Conservation (phyloP, 1,139 yeast species). For the Magnusiomyces magnusii region DNA sequence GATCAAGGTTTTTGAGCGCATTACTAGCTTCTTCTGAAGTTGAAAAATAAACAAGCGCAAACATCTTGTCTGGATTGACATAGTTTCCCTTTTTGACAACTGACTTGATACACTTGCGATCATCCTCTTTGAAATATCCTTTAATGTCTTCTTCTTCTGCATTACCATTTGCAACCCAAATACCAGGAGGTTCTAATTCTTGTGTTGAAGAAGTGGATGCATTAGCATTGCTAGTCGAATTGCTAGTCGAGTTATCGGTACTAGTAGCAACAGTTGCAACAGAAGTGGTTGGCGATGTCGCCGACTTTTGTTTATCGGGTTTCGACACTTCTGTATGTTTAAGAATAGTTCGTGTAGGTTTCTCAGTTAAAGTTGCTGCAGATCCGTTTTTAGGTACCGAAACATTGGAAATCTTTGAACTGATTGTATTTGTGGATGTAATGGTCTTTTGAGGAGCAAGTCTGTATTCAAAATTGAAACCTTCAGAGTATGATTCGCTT, state of each 20-base stretch:
- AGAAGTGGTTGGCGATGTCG: conserved; percentile 9
- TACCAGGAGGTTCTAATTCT: conserved; percentile 27
- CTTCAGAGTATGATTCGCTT: conserved; percentile 40
- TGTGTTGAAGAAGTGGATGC: conserved; percentile 1
- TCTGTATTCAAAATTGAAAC: conserved; percentile 46
- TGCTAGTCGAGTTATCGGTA: conserved; percentile 1
- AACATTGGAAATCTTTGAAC: not conserved
- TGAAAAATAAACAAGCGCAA: conserved; percentile 35
- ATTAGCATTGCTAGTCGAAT: not conserved
- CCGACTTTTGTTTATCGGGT: not conserved
- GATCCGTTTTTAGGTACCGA: not conserved
- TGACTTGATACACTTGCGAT: conserved; percentile 29
- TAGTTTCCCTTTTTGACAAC: conserved; percentile 28
- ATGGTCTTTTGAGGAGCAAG: conserved; percentile 5
- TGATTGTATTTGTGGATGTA: not conserved
- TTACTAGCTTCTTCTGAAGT: conserved; percentile 31
- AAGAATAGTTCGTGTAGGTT: not conserved
- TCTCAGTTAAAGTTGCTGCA: not conserved
- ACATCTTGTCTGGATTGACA: conserved; percentile 27
- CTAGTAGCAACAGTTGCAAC: conserved; percentile 11
- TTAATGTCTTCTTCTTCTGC: conserved; percentile 31
- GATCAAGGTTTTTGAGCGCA: conserved; percentile 33
- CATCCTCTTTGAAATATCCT: conserved; percentile 30
- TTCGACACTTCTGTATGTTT: not conserved
- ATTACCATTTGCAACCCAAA: conserved; percentile 36